Base-by-base conservation (phyloP, 768 basidiomycete genomes). In the Omphalotus guepiniiformis region DNA sequence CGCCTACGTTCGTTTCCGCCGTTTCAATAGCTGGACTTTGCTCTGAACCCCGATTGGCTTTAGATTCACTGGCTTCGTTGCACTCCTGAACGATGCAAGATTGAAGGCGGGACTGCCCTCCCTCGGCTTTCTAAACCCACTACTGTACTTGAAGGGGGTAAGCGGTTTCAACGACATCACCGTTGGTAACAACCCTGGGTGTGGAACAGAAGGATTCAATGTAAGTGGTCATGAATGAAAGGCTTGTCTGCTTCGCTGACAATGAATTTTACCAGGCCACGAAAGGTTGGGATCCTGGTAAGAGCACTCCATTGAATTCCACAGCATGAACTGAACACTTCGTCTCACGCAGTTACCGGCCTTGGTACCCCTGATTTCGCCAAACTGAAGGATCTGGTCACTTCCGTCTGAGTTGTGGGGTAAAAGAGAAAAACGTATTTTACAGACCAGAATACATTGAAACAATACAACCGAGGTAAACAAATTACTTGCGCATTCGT, bases 401-500 rank as follows among this genome's bases (percentile, higher is more conserved):
- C 27, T 6, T 13, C 27, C 32, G 13, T n/a, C 6, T 42, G 32
- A 41, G 13, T 11, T 8, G 6, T 4, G 26, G 36, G 36, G 7
- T 37, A 37, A 21, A 19, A 12, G 9, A 12, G 18, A 39, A 45
- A 2, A 22, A 35, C 22, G 19, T 37, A 27, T 23, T 42, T 13
- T 8, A 34, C 35, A 26, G n/a, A 19, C 26, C 44, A 34, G 36
- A 45, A 34, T 45, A 50, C 11, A 45, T 35, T 25, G 22, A 49
- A 46, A n/a, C n/a, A n/a, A n/a, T n/a, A n/a, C n/a, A n/a, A n/a
- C n/a, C n/a, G n/a, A 51, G 21, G 39, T 19, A 27, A 23, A 29
- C 38, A 42, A 37, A 50, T 68, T 68, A 89, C 62, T 85, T 87
- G 32, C 86, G 80, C 88, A 93, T 91, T 49, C 93, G 74, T 69